Conservation (phyloP, 106 monocot genomes). For the Platanthera zijinensis region DNA sequence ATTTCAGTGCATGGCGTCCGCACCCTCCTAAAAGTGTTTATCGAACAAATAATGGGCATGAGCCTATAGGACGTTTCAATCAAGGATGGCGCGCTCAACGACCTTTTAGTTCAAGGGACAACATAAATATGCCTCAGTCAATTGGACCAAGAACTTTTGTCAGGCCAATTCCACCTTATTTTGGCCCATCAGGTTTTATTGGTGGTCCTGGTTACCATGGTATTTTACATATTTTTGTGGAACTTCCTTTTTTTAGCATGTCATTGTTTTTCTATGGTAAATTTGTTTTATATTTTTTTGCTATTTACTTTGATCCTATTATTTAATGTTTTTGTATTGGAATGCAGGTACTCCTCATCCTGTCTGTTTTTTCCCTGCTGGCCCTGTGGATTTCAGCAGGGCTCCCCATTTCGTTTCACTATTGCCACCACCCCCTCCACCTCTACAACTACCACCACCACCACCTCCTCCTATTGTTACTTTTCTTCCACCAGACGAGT, state of each 20-base stretch:
- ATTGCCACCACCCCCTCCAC: slow-evolving; percentile 5
- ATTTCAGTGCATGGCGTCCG: slow-evolving; percentile 44
- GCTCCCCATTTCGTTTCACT: slow-evolving; percentile 39
- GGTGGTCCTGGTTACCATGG: slow-evolving; percentile 66
- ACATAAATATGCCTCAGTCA: slow-evolving; percentile 47
- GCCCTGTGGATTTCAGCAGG: slow-evolving; percentile 51
- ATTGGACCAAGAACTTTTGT: slow-evolving; percentile 41
- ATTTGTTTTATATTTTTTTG: neutral
- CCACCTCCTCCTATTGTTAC: slow-evolving; percentile 18
- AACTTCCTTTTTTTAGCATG: neutral
- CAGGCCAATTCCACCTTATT: slow-evolving; percentile 47
- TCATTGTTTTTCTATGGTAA: neutral
- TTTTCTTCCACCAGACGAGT: slow-evolving; percentile 22
- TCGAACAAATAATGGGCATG: slow-evolving; percentile 32
- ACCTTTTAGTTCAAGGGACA: slow-evolving; percentile 38
- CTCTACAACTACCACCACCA: slow-evolving; percentile 15
- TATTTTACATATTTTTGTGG: slow-evolving; percentile 15
- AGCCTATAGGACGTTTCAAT: slow-evolving; percentile 29
- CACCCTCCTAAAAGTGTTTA: slow-evolving; percentile 27
- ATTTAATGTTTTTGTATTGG: slow-evolving; percentile 1
- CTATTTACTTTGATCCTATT: neutral
- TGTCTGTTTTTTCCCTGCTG: slow-evolving; percentile 42
- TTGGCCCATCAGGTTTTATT: slow-evolving; percentile 46
- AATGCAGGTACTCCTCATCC: slow-evolving; percentile 56
- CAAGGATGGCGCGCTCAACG: slow-evolving; percentile 40